Conservation (phyloP, 257 asterid species). For the Vinca minor region DNA sequence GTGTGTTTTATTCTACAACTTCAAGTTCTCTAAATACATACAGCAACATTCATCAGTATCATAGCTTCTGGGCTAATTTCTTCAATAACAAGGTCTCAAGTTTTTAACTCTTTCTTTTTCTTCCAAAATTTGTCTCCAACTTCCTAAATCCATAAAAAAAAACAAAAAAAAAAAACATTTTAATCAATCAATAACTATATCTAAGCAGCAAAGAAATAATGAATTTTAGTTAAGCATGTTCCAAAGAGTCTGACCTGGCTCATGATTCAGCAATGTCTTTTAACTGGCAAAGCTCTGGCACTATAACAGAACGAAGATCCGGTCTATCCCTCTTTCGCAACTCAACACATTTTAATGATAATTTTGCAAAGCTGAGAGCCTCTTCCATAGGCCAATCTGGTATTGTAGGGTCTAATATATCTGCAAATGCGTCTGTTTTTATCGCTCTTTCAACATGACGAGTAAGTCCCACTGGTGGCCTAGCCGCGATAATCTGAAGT, state of each 20-base stretch:
- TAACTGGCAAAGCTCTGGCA: constrained; percentile 56
- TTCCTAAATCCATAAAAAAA: not conserved
- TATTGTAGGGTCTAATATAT: constrained; percentile 60
- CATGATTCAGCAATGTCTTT: constrained; percentile 34
- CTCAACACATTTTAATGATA: constrained; percentile 57
- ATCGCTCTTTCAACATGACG: constrained; percentile 59
- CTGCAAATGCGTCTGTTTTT: constrained; percentile 39
- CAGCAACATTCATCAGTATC: not conserved
- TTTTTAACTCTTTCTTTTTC: not conserved
- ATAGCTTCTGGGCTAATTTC: not conserved
- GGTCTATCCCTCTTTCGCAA: constrained; percentile 68
- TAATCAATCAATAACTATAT: too few species aligned
- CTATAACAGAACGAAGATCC: constrained; percentile 42
- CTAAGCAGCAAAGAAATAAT: not conserved
- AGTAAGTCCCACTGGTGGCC: constrained; percentile 76
- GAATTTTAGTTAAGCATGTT: not conserved
- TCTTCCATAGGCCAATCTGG: constrained; percentile 70
- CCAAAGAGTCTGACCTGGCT: not conserved
- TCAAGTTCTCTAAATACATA: not conserved
- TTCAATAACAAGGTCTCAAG: not conserved
- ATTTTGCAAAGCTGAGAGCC: constrained; percentile 36
- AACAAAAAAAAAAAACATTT: too few species aligned
- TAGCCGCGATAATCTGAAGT: constrained; percentile 69
- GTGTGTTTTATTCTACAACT: not conserved
- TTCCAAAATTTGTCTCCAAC: not conserved